Evolutionary conservation across 345 rosid species (phyloP).

Genomic region (Cardamine occulta): DNA sequence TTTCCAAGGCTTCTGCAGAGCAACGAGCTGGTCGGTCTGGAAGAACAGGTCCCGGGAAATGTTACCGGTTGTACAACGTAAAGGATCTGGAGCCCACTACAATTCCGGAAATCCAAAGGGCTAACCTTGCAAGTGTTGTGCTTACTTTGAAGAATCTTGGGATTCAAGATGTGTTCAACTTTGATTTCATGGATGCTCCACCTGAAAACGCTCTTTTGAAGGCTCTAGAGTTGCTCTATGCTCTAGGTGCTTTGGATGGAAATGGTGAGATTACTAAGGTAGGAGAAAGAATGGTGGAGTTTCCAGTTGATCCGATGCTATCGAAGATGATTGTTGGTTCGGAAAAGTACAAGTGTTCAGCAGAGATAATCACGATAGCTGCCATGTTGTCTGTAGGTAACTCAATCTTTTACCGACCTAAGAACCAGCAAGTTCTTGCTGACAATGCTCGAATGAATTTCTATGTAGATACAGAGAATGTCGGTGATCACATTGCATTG

Average conservation of each 20-base stretch:
- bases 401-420: conserved; percentile 91
- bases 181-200: conserved; percentile 97
- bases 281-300: conserved; percentile 94
- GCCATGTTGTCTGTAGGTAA: conserved; percentile 92
- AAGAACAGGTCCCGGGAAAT: conserved; percentile 93
- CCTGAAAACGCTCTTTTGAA: conserved; percentile 79
- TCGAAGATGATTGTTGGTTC: conserved; percentile 93
- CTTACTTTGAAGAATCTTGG: conserved; percentile 92
- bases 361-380: conserved; percentile 76
- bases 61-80: conserved; percentile 75
- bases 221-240: conserved; percentile 81
- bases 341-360: conserved; percentile 78
- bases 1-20: conserved; percentile 93
- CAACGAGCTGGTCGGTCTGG: conserved; percentile 98
- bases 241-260: conserved; percentile 81
- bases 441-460: conserved; percentile 85
- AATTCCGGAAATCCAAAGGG: conserved; percentile 90
- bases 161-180: conserved; percentile 73
- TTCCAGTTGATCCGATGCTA: conserved; percentile 91
- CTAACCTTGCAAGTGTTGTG: conserved; percentile 91
- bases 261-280: conserved; percentile 83
- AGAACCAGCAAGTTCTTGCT: conserved; percentile 89
- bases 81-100: conserved; percentile 86
- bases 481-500: conserved; percentile 90
- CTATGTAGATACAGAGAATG: conserved; percentile 62